Percentiles rank a stretch among this genome's conserved stretches.
These are phyloP conservation scores for Fusarium cyanostomum DNA, from an alignment of 2,329 filamentous ascomycete species.

Conservation along the genomic window DNA sequence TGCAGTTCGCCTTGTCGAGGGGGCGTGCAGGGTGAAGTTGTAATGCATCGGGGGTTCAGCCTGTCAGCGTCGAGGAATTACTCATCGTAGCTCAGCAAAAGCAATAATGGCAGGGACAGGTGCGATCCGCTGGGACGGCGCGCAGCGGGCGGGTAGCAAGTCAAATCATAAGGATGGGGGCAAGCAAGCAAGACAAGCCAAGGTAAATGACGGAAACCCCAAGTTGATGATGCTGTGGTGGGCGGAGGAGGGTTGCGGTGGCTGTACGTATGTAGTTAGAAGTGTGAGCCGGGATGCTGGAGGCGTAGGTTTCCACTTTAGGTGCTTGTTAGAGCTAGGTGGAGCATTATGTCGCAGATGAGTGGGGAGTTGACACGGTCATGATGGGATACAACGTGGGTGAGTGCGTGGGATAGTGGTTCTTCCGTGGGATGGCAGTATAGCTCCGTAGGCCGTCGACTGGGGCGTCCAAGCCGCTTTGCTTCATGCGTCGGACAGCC, in stretches of 20 bases:
- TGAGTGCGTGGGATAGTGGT: constrained; percentile 33
- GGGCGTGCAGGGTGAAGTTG: constrained; percentile 35
- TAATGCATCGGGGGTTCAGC: constrained; percentile 34
- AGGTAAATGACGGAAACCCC: constrained; percentile 15
- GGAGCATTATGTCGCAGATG: constrained; percentile 28
- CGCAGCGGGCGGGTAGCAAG: constrained; percentile 26
- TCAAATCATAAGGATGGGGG: constrained; percentile 15
- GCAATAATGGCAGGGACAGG: constrained; percentile 33
- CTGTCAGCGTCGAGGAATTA: constrained; percentile 50
- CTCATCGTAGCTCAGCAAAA: constrained; percentile 44
- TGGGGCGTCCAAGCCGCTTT: constrained; percentile 12
- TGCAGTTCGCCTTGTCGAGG: constrained; percentile 33
- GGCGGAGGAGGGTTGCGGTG: constrained; percentile 8
- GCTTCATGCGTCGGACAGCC: constrained; percentile 13
- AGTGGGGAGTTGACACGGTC: constrained; percentile 31
- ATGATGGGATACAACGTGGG: constrained; percentile 28
- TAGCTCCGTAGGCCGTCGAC: background rate
- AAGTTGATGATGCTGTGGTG: constrained; percentile 29
- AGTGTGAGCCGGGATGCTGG: constrained; percentile 33
- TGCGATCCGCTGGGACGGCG: constrained; percentile 19
- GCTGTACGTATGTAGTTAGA: too few relatives aligned
- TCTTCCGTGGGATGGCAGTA: constrained; percentile 22
- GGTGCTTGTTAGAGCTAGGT: constrained; percentile 20
- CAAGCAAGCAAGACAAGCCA: constrained; percentile 19
- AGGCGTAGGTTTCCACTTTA: constrained; percentile 19